Base-by-base conservation (phyloP, 2,329 filamentous ascomycete genomes). In the Sclerotinia glacialis region DNA sequence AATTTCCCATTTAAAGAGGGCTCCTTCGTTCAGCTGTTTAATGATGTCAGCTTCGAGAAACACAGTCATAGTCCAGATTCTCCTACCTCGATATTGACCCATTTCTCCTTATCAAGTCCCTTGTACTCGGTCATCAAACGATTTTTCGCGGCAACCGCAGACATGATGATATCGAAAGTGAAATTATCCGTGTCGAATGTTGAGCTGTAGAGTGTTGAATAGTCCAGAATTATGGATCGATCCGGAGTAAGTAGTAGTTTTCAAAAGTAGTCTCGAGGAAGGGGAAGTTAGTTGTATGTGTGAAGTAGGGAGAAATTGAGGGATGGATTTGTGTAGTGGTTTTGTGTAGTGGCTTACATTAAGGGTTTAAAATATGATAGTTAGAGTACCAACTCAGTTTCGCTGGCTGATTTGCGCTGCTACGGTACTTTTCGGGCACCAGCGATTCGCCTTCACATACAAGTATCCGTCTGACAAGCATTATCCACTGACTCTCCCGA, bases 111-210 rank as follows among this genome's bases (percentile, higher is more conserved):
- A 65, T 86, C 83, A 50, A 98, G 84, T 54, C 86, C 83, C 78
- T 90, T 89, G 80, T 92, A 88, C 82, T 98, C 94, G 72, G 90
- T 90, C 90, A 96, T 92, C 66, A 98, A 84, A 62, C 96, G 89
- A 74, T 92, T 88, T 79, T 93, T 89, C 46, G 91, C 88, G 72
- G 81, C 80, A 72, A 76, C 74, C 8, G 47, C 64, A 62, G 73
- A 72, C 73, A 72, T 72, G 44, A 44, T 65, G 55, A 31, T 60
- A 34, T 46, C 11, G 56, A 47, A 47, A 59, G 56, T 46, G 42
- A 59, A 42, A 47, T 18, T 53, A 31, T 28, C 18, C 12, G 12
- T 59, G 56, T 18, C 34, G 31, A 54, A 34, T 37, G 28, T n/a
- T 37, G 52, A 40, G 55, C n/a, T 59, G n/a, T 47, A 16, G 7